These are phyloP conservation scores for Candida multigemmis DNA, from an alignment of 805 yeast genomes.

Conservation along the genomic window DNA sequence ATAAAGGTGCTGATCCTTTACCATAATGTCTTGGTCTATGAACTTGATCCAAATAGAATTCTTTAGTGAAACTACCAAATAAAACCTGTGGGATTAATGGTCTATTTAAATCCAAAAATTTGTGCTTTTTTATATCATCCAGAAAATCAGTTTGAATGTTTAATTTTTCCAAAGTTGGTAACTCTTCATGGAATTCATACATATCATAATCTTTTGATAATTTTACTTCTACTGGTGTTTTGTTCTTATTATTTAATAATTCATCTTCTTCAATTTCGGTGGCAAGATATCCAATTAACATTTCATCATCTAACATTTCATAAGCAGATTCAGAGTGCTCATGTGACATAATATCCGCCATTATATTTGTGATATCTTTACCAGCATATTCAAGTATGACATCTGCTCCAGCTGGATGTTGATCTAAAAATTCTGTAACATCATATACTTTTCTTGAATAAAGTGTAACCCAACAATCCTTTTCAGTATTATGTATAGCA, in stretches of 20 bases:
- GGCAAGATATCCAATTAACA: slow-evolving; percentile 76
- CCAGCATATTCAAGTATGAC: slow-evolving; percentile 52
- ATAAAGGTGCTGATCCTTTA: slow-evolving; percentile 90
- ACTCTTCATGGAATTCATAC: slow-evolving; percentile 42
- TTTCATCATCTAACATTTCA: slow-evolving; percentile 75
- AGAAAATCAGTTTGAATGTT: slow-evolving; percentile 71
- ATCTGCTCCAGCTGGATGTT: slow-evolving; percentile 65
- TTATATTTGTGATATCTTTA: slow-evolving; percentile 57
- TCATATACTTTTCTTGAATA: slow-evolving; percentile 76
- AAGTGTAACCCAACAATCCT: slow-evolving; percentile 75
- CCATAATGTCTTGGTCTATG: slow-evolving; percentile 98
- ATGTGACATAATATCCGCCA: slow-evolving; percentile 67
- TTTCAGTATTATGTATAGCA: slow-evolving; percentile 38
- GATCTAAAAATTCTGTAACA: slow-evolving; percentile 64
- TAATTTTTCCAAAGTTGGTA: slow-evolving; percentile 68
- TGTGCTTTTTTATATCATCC: slow-evolving; percentile 65
- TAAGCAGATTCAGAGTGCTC: slow-evolving; percentile 80
- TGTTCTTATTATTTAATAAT: slow-evolving; percentile 51
- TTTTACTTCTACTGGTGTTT: slow-evolving; percentile 50
- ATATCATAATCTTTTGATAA: slow-evolving; percentile 21
- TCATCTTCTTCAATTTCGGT: slow-evolving; percentile 70
- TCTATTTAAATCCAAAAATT: slow-evolving; percentile 76
- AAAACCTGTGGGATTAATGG: slow-evolving; percentile 80
- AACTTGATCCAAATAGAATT: slow-evolving; percentile 89
- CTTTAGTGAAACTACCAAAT: slow-evolving; percentile 67